Conservation (phyloP, 257 asterid species). For the Echites panduratus region DNA sequence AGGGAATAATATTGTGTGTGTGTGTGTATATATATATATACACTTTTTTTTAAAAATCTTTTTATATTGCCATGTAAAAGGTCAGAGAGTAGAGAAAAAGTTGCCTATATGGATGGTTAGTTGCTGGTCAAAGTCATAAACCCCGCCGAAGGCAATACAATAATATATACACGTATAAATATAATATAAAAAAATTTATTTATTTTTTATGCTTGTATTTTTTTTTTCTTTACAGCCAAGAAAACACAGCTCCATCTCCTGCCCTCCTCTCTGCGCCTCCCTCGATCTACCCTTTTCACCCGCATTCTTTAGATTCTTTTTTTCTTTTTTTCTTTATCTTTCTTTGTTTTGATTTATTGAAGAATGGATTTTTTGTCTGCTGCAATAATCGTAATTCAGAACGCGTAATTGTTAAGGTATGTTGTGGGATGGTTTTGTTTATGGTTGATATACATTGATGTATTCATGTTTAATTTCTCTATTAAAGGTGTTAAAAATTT, state of each 20-base stretch:
- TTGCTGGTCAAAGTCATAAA: slow-evolving; percentile 43
- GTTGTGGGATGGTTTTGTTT: slow-evolving; percentile 14
- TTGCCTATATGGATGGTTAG: slow-evolving; percentile 42
- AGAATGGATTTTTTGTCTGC: slow-evolving; percentile 21
- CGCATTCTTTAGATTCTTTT: slow-evolving; percentile 23
- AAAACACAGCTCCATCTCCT: slow-evolving; percentile 4
- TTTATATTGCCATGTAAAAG: neutral
- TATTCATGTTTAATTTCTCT: neutral
- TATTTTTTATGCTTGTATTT: slow-evolving; percentile 8
- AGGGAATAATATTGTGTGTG: too few species aligned
- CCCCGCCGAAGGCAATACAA: slow-evolving; percentile 17
- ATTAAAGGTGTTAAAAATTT: slow-evolving; percentile 10
- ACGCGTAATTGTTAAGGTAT: slow-evolving; percentile 26
- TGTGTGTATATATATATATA: neutral
- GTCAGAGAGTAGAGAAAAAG: slow-evolving; percentile 32
- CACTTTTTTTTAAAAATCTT: too few species aligned
- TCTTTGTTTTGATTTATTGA: slow-evolving; percentile 1
- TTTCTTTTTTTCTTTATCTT: slow-evolving; percentile 9
- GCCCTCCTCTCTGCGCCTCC: slow-evolving; percentile 9
- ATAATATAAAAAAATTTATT: too few species aligned
- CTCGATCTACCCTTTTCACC: slow-evolving; percentile 29
- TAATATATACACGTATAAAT: too few species aligned
- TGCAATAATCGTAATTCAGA: slow-evolving; percentile 16
- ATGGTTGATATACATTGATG: slow-evolving; percentile 9
- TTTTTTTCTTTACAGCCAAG: slow-evolving; percentile 21